phyloP scores from a whole-genome alignment of 2,329 filamentous ascomycete species.

The Alternaria incomplexa region DNA sequence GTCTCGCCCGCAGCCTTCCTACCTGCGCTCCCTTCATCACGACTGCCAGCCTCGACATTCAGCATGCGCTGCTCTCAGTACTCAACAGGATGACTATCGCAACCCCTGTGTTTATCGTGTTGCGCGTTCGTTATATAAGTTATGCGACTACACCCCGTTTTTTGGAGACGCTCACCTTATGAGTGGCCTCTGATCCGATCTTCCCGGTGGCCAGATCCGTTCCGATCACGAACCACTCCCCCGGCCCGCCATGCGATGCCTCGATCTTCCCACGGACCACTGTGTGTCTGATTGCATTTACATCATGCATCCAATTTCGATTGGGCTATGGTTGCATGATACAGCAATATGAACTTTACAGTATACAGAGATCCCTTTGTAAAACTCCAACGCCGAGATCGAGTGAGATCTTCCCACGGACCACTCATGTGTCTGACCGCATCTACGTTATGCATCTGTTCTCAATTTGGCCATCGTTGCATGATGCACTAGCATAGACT shows the following conservation, averaged over 20 bases:
- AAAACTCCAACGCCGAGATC: not conserved
- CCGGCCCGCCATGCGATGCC: rapidly evolving
- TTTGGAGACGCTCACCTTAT: not conserved
- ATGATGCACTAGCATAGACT: not conserved
- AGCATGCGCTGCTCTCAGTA: not conserved
- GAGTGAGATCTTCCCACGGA: not conserved
- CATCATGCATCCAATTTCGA: not conserved
- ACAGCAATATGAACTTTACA: not conserved
- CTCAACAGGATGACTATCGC: rapidly evolving
- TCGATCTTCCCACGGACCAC: not conserved
- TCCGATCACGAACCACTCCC: not conserved
- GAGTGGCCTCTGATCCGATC: not conserved
- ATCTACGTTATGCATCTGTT: not conserved
- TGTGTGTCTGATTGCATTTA: not conserved
- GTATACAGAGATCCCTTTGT: not conserved
- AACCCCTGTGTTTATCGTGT: rapidly evolving
- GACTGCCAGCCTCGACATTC: too few species aligned
- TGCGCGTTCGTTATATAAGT: not conserved
- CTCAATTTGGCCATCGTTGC: not conserved
- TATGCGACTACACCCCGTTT: not conserved
- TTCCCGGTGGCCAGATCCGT: not conserved
- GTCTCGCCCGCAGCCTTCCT: not conserved
- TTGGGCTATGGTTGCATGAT: not conserved
- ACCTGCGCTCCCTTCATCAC: too few species aligned
- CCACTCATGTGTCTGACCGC: not conserved